These are phyloP conservation scores for Candida nemodendra DNA, from an alignment of 805 yeast species.

Conservation along the genomic window DNA sequence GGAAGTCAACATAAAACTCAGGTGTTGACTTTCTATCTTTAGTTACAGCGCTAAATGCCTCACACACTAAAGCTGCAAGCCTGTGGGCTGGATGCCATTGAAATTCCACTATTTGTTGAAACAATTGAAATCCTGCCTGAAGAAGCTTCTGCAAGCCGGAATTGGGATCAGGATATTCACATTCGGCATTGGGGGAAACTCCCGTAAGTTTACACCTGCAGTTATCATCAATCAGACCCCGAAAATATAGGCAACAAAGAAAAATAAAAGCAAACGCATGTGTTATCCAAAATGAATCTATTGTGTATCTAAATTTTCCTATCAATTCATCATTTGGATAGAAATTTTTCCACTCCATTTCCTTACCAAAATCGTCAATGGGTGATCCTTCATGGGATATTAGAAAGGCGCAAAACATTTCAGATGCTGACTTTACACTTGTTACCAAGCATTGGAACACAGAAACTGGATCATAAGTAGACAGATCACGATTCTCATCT, in stretches of 20 bases:
- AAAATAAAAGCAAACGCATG: conserved; percentile 5
- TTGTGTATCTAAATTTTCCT: conserved; percentile 2
- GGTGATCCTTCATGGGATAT: conserved; percentile 1
- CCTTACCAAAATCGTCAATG: conserved; percentile 1
- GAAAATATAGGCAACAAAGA: conserved; percentile 1
- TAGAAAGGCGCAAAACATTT: conserved; percentile 4
- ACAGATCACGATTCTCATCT: neutral
- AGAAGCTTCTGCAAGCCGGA: conserved; percentile 1
- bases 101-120: conserved; percentile 1
- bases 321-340: conserved; percentile 1
- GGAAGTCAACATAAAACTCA: conserved; percentile 2
- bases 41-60: neutral
- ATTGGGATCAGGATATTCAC: neutral
- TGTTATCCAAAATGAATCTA: conserved; percentile 3
- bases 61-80: conserved; percentile 1
- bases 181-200: neutral
- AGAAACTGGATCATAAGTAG: conserved; percentile 5
- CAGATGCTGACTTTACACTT: conserved; percentile 2
- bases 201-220: conserved; percentile 3
- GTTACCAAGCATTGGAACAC: conserved; percentile 3
- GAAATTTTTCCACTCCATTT: neutral
- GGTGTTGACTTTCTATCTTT: neutral
- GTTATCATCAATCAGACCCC: conserved; percentile 2
- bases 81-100: conserved; percentile 6
- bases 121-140: conserved; percentile 1